Conservation (phyloP, 306 rosid species). For the Medicago arabica region DNA sequence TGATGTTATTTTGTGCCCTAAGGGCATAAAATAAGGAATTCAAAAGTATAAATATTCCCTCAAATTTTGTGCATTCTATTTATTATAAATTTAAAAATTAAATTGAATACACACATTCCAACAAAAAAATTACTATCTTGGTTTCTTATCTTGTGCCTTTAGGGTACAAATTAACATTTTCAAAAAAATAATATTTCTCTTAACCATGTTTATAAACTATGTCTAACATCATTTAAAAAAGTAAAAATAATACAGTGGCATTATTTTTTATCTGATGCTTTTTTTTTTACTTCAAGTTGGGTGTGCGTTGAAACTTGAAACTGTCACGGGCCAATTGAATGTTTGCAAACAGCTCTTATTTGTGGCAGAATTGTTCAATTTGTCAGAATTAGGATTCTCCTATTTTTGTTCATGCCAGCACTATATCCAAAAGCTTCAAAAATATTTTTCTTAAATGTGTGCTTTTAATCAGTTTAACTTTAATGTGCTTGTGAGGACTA, state of each 20-base stretch:
- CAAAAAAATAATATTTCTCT: too few relatives aligned
- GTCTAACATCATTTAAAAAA: background rate
- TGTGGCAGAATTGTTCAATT: conserved; percentile 27
- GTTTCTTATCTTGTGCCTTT: too few relatives aligned
- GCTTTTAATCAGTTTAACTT: background rate
- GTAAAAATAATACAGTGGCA: too few relatives aligned
- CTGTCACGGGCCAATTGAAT: conserved; percentile 48
- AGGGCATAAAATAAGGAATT: too few relatives aligned
- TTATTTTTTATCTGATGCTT: background rate
- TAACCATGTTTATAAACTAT: background rate
- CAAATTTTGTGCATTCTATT: too few relatives aligned
- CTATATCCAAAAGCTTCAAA: background rate
- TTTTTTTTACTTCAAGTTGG: conserved; percentile 31
- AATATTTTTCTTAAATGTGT: background rate
- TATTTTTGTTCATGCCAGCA: background rate
- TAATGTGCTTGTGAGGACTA: background rate
- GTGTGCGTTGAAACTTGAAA: conserved; percentile 44
- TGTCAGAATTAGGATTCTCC: conserved; percentile 22
- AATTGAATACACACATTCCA: too few relatives aligned
- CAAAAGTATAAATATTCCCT: too few relatives aligned
- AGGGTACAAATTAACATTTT: too few relatives aligned
- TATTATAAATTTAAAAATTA: too few relatives aligned
- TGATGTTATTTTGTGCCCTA: too few relatives aligned
- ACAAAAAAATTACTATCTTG: too few relatives aligned
- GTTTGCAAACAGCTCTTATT: conserved; percentile 38